Percentiles rank a stretch among this genome's conserved stretches.
phyloP scores from a whole-genome alignment of 1,284 basidiomycete genomes.

The Neolentinus lepideus region DNA sequence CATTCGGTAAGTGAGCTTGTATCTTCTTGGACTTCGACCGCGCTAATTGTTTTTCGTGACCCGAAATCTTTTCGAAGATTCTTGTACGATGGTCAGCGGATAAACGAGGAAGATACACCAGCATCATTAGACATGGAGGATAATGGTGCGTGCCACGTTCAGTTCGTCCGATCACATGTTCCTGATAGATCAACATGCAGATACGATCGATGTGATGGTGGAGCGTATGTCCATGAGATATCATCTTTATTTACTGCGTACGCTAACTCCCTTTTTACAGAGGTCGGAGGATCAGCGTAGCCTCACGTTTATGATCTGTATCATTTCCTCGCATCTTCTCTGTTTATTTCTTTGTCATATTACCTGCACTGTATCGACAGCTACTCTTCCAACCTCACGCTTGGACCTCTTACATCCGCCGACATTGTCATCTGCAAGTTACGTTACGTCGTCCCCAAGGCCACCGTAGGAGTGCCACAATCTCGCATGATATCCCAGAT shows the following conservation, averaged over 20 bases:
- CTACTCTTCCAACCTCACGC: no score
- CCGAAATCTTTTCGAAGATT: conserved; percentile 52
- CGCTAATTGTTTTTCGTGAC: no score
- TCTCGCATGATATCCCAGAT: no score
- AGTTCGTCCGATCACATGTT: not conserved
- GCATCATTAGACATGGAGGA: conserved; percentile 83
- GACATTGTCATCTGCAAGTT: no score
- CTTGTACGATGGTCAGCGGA: conserved; percentile 79
- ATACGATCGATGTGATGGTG: conserved; percentile 89
- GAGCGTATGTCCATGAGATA: conserved; percentile 64
- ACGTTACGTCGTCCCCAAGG: no score
- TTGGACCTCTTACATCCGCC: no score
- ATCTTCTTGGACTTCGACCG: not conserved
- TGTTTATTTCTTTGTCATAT: not conserved
- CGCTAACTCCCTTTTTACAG: conserved; percentile 13
- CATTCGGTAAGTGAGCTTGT: conserved; percentile 55
- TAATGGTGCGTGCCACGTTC: conserved; percentile 44
- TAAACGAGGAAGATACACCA: conserved; percentile 83
- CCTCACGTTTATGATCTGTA: not conserved
- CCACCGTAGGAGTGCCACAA: no score
- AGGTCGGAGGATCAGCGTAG: conserved; percentile 25
- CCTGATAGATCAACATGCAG: conserved; percentile 25
- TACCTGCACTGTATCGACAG: not conserved
- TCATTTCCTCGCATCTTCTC: not conserved
- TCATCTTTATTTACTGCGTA: conserved; percentile 1